Evolutionary conservation across 768 basidiomycete genomes (phyloP), one percentile per base, ranked within the genome.

Genomic region (Krasilnikovozyma curviuscula): DNA sequence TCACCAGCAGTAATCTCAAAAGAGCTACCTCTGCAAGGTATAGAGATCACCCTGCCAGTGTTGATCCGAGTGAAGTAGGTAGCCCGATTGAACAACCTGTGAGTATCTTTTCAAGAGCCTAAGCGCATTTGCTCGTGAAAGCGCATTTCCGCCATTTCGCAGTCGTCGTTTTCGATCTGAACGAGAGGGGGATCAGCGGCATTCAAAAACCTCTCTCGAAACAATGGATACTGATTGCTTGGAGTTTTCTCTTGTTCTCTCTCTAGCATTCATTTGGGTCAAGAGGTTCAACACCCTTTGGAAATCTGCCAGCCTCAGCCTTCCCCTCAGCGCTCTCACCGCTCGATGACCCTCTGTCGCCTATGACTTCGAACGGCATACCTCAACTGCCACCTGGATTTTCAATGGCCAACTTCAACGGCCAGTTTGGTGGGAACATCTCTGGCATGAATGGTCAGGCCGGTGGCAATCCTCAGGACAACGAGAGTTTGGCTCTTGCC

Each of bases 401-500:
- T 39, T 42, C 41, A 3, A 33, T 50, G 16, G 32, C 19, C 2
- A 44, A 46, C n/a, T 43, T 34, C 24, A 12, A 7, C 10, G 8
- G 6, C 5, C 5, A 4, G 12, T 27, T 3, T 24, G n/a, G 7
- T 3, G 19, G n/a, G 40, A 25, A 29, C 5, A 14, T 24, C n/a
- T 14, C 23, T 13, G 12, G 28, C 8, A 12, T 21, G 13, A 28
- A 29, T 6, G 6, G 27, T 5, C 27, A 21, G 7, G 37, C 21
- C 9, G 24, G 32, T 33, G 46, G 34, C 12, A 28, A 39, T 16
- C 27, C 16, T 6, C 19, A 30, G 35, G 19, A 18, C 8, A 46
- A 52, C 39, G 50, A 52, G 33, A 38, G 44, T 8, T 41, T 52
- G 3, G 39, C 44, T 7, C 39, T 52, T 30, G 50, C 50, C 28